A percentile compares a stretch with the other conserved stretches of the same genome.
phyloP scores from a whole-genome alignment of 805 yeast species.

The Saturnispora gosingensis region DNA sequence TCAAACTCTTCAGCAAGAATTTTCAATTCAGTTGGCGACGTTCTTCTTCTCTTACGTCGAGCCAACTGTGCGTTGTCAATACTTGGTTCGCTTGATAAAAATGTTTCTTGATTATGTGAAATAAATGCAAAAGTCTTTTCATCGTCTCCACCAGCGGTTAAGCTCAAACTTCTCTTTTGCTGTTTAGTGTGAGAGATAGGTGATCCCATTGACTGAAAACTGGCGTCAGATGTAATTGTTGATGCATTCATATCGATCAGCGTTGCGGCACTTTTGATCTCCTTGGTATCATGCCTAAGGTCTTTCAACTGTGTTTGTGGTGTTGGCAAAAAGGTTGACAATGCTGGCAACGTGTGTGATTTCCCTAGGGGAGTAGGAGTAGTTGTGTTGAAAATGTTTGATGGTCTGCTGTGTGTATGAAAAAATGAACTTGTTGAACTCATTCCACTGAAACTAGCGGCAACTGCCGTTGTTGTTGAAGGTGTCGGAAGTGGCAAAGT shows the following conservation, averaged over 20 bases:
- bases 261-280: not conserved
- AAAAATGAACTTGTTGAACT: not conserved
- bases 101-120: constrained; percentile 86
- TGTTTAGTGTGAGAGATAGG: not conserved
- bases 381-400: not conserved
- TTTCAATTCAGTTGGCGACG: constrained; percentile 77
- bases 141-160: constrained; percentile 10
- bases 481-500: constrained; percentile 5
- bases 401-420: not conserved
- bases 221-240: not conserved
- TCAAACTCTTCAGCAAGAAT: constrained; percentile 75
- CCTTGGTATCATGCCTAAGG: not conserved
- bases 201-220: constrained; percentile 5
- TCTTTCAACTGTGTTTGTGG: constrained; percentile 12
- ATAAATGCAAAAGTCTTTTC: constrained; percentile 69
- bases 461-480: not conserved
- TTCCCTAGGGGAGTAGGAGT: not conserved
- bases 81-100: constrained; percentile 69
- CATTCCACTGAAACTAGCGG: not conserved
- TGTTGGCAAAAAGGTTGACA: constrained; percentile 6
- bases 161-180: not conserved
- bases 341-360: not conserved
- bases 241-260: not conserved
- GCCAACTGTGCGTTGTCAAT: constrained; percentile 91
- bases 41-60: constrained; percentile 90